Evolutionary conservation across 148 eudicot genomes (phyloP).

Genomic region (Amaranthus hypochondriacus): DNA sequence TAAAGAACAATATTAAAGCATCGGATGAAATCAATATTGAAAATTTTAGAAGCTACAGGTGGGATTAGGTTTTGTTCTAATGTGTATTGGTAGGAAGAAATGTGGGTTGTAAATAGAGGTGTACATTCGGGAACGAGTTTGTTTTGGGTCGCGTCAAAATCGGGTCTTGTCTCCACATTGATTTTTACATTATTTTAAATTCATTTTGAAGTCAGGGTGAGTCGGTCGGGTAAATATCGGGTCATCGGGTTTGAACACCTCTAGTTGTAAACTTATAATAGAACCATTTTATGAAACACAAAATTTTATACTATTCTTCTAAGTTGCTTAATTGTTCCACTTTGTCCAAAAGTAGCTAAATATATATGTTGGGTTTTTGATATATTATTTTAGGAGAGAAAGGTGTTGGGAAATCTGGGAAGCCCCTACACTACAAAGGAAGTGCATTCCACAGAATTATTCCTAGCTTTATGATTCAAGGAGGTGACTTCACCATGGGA

Average conservation of each 20-base stretch:
- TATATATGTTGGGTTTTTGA: background rate
- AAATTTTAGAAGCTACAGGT: background rate
- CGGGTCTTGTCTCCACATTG: no score
- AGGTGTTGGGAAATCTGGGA: constrained; percentile 79
- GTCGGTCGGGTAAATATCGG: no score
- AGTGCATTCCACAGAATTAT: constrained; percentile 89
- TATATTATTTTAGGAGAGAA: constrained; percentile 65
- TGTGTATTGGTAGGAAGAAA: background rate
- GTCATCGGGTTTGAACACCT: no score
- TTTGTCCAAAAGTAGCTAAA: background rate
- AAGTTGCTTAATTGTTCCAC: background rate
- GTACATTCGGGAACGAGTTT: background rate
- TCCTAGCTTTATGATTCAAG: constrained; percentile 96
- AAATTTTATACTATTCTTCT: background rate
- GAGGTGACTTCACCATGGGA: constrained; percentile 95
- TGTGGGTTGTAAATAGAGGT: background rate
- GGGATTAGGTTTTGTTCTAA: background rate
- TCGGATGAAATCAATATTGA: background rate
- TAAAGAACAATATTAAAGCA: background rate
- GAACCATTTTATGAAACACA: no score
- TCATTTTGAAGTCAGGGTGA: no score
- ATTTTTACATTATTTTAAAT: no score
- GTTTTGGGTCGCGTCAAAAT: background rate
- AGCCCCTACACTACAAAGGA: constrained; percentile 94
- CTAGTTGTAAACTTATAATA: no score